phyloP scores from a whole-genome alignment of 1,139 yeast species.

The Scheffersomyces lignicola region DNA sequence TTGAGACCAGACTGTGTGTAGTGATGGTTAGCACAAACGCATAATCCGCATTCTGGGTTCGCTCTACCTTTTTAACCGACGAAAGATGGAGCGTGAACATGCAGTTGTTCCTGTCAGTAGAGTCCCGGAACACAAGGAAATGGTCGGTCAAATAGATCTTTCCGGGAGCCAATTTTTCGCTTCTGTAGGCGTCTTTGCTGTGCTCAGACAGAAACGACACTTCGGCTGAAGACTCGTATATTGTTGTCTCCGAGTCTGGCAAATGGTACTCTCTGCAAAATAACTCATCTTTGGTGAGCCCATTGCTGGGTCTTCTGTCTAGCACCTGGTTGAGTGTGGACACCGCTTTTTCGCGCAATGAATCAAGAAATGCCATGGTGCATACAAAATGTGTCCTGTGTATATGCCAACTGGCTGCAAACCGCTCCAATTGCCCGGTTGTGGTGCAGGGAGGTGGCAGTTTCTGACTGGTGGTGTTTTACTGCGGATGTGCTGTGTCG shows the following conservation, averaged over 20 bases:
- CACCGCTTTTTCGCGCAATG: slow-evolving; percentile 49
- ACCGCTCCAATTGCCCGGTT: no score
- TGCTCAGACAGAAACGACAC: slow-evolving; percentile 50
- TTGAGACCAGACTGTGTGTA: slow-evolving; percentile 64
- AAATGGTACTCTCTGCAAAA: slow-evolving; percentile 66
- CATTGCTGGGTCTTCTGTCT: slow-evolving; percentile 32
- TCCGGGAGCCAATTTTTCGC: slow-evolving; percentile 48
- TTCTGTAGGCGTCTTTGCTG: slow-evolving; percentile 25
- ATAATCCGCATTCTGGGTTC: slow-evolving; percentile 73
- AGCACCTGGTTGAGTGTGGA: slow-evolving; percentile 42
- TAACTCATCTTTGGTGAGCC: slow-evolving; percentile 61
- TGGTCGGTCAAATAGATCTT: slow-evolving; percentile 69
- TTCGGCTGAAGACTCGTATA: slow-evolving; percentile 72
- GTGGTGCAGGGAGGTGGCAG: no score
- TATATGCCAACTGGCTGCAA: no score
- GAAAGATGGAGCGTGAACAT: slow-evolving; percentile 72
- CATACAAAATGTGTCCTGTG: no score
- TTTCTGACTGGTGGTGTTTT: no score
- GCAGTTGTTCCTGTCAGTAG: slow-evolving; percentile 67
- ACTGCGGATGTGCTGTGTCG: no score
- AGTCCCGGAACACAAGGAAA: slow-evolving; percentile 72
- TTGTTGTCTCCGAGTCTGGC: slow-evolving; percentile 68
- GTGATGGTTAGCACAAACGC: slow-evolving; percentile 77
- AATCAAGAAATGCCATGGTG: slow-evolving; percentile 53
- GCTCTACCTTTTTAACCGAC: slow-evolving; percentile 80